Conservation (phyloP, 192 early-diverging fungal genomes). For the Diversispora eburnea region DNA sequence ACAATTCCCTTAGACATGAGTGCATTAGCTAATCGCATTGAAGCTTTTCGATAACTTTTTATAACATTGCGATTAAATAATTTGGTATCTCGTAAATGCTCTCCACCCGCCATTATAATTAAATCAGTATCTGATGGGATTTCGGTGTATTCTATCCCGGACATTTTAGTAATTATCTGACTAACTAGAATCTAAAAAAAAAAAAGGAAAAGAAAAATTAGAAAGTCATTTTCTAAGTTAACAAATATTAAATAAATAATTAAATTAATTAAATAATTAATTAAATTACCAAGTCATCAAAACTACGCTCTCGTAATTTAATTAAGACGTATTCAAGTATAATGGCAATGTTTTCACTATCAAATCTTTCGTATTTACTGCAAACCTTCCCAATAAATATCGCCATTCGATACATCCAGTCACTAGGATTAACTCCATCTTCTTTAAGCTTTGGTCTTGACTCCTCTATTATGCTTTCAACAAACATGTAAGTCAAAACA, state of each 20-base stretch:
- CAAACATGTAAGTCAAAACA: conserved; percentile 60
- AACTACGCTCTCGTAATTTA: conserved; percentile 49
- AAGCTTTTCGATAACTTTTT: conserved; percentile 47
- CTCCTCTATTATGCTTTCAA: conserved; percentile 60
- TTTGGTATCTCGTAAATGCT: conserved; percentile 52
- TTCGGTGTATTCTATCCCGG: conserved; percentile 59
- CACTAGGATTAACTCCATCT: conserved; percentile 54
- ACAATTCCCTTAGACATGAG: conserved; percentile 54
- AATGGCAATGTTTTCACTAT: conserved; percentile 46
- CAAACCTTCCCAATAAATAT: conserved; percentile 63
- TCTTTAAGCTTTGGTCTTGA: conserved; percentile 54
- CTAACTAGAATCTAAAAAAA: too few species aligned
- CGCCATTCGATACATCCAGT: conserved; percentile 56
- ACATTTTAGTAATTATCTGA: conserved; percentile 69
- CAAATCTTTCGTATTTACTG: conserved; percentile 59
- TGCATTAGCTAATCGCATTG: conserved; percentile 49
- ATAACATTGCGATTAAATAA: conserved; percentile 47
- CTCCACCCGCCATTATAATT: conserved; percentile 59
- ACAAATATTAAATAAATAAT: too few species aligned
- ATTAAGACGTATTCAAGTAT: conserved; percentile 62
- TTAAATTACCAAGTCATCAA: conserved; percentile 63
- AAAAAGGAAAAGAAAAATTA: too few species aligned
- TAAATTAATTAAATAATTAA: conserved; percentile 28
- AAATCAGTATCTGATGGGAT: conserved; percentile 57
- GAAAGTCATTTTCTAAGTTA: too few species aligned